Conservation (phyloP, 2,329 filamentous ascomycete species). For the Thermoascus crustaceus region DNA sequence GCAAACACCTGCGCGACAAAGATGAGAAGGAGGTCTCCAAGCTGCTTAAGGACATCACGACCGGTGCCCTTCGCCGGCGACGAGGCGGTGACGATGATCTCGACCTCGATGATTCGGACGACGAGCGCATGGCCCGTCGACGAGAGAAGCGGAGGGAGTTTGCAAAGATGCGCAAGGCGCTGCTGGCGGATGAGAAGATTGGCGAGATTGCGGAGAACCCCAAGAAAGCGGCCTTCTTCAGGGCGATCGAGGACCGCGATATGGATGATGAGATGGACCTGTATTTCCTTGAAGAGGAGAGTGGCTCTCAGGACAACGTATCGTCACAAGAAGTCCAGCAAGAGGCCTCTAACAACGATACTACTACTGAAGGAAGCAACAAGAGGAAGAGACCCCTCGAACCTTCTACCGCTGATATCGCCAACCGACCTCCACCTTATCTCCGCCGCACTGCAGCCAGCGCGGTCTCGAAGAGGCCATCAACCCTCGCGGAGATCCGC, state of each 20-base stretch:
- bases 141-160: constrained; percentile 82
- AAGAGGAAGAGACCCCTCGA: constrained; percentile 37
- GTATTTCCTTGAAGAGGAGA: constrained; percentile 56
- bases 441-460: constrained; percentile 52
- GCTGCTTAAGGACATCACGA: constrained; percentile 87
- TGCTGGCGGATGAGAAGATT: constrained; percentile 81
- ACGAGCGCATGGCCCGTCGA: constrained; percentile 64
- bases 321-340: constrained; percentile 18
- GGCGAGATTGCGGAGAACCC: constrained; percentile 84
- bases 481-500: constrained; percentile 70
- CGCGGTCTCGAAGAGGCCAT: constrained; percentile 55
- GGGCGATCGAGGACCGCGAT: constrained; percentile 77
- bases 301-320: constrained; percentile 32
- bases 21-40: constrained; percentile 87
- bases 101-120: constrained; percentile 83
- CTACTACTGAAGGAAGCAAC: constrained; percentile 14
- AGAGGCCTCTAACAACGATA: constrained; percentile 14
- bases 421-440: constrained; percentile 50
- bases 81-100: constrained; percentile 64
- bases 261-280: constrained; percentile 62
- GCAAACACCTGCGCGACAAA: constrained; percentile 66
- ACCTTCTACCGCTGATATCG: constrained; percentile 32
- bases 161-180: constrained; percentile 80
- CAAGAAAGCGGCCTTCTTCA: constrained; percentile 82
- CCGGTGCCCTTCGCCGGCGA: constrained; percentile 76